Evolutionary conservation across 2,329 filamentous ascomycete species (phyloP).

Genomic region (Apiospora saccharicola): DNA sequence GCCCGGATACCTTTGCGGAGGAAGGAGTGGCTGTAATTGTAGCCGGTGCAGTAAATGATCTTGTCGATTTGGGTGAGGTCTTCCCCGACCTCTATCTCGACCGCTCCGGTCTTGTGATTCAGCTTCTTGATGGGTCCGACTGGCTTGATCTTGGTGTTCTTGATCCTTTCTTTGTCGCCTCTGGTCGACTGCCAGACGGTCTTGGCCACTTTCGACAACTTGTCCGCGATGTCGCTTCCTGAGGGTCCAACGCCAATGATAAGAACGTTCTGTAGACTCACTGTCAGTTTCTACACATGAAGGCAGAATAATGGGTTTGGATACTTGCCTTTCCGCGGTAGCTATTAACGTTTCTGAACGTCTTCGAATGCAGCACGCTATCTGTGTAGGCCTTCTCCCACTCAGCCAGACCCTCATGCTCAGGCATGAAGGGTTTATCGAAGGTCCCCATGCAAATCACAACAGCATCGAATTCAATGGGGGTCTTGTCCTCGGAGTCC

Average conservation of each 20-base stretch:
- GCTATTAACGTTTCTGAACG: neutral
- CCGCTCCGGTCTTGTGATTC: neutral
- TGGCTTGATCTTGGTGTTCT: neutral
- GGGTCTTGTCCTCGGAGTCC: neutral
- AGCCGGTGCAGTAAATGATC: slow-evolving; percentile 22
- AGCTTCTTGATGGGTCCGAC: neutral
- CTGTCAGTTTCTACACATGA: neutral
- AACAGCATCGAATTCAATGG: neutral
- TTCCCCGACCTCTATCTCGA: neutral
- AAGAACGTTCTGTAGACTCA: neutral
- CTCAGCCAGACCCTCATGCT: neutral
- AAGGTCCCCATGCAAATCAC: neutral
- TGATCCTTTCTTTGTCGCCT: neutral
- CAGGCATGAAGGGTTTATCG: neutral
- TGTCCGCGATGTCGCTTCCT: neutral
- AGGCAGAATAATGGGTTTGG: neutral
- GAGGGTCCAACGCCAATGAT: neutral
- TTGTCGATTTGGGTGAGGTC: neutral
- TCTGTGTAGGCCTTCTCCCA: neutral
- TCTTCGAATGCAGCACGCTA: neutral
- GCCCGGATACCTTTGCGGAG: slow-evolving; percentile 9
- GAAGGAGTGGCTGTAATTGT: slow-evolving; percentile 12
- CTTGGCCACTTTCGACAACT: neutral
- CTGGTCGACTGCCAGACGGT: neutral
- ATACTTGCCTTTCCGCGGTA: neutral